Base-by-base conservation (phyloP, 2,329 filamentous ascomycete species). In the Alternaria atra region DNA sequence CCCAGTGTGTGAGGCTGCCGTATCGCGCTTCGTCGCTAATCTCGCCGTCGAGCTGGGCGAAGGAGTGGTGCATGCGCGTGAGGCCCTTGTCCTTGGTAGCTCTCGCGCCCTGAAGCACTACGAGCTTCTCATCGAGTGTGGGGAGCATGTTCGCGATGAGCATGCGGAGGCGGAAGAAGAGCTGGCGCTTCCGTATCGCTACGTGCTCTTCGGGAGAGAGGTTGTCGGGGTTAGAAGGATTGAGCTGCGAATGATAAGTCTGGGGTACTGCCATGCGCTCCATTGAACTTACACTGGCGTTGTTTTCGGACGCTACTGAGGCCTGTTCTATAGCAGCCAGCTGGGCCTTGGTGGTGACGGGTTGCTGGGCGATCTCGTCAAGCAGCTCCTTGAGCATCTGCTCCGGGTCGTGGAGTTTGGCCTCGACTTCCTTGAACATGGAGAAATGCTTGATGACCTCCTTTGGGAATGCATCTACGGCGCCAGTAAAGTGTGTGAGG, bases 391-490 rank as follows among this genome's bases (percentile, higher is more conserved):
- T 89, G 60, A 99, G 85, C 73, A 90, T 87, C 71, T 95, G 91
- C 77, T 97, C 93, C 6, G 95, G 91, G 27, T 89, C 89, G 80
- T 94, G 95, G 66, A 97, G 91, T 82, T 99, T 99, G 65, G 94
- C 94, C 82, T 99, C 95, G 48, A 98, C 95, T 81, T 99, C 95
- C 79, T 97, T 97, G 69, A 99, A 85, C 58, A 98, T 86, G 34
- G 94, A 97, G 72, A 97, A 97, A 79, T 99, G 94, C 75, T 93
- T 90, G 70, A 97, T 93, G 52, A 97, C 92, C 81, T 99, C 95
- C 78, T 94, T 94, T 5, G 95, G 95, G 27, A 99, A 87, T 39
- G 94, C 94, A 52, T 93, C 90, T 75, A 98, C 93, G 65, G 93
- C 90, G 79, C 98, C 94, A 65, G 94, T 92, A 77, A 99, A 98